Conservation (phyloP, 2,329 filamentous ascomycete genomes). For the Pseudogymnoascus pannorum region DNA sequence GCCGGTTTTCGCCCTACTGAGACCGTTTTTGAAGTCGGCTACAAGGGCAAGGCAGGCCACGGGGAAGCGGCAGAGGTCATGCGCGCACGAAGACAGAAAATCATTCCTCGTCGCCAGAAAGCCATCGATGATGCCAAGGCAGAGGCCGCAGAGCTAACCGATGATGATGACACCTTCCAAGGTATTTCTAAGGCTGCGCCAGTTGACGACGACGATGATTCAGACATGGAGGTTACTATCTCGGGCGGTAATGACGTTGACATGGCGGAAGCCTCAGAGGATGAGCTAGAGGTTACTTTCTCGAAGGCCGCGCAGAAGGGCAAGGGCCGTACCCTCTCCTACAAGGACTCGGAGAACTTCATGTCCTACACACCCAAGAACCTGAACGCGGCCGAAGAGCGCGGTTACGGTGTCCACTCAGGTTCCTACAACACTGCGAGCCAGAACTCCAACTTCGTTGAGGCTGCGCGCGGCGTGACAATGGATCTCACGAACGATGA, state of each 20-base stretch:
- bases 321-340: conserved; percentile 54
- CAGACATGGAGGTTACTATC: conserved; percentile 30
- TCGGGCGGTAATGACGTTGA: conserved; percentile 36
- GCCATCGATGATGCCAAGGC: conserved; percentile 35
- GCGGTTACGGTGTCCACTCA: conserved; percentile 86
- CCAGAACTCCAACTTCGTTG: conserved; percentile 66
- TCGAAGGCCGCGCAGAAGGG: conserved; percentile 48
- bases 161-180: conserved; percentile 22
- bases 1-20: conserved; percentile 84
- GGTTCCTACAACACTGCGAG: conserved; percentile 50
- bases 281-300: conserved; percentile 63
- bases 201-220: conserved; percentile 29
- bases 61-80: conserved; percentile 68
- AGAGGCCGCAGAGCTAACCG: conserved; percentile 30
- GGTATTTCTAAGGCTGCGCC: conserved; percentile 5
- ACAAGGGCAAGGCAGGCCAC: conserved; percentile 55
- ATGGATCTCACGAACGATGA: conserved; percentile 96
- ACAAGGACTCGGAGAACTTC: conserved; percentile 83
- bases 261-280: conserved; percentile 53
- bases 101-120: conserved; percentile 45
- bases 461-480: conserved; percentile 75
- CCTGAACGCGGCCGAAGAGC: conserved; percentile 76
- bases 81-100: conserved; percentile 62
- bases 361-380: conserved; percentile 90
- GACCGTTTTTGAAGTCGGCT: conserved; percentile 92